These are phyloP conservation scores for Athelia sp. DNA, from an alignment of 1,284 basidiomycete species.

Conservation along the genomic window DNA sequence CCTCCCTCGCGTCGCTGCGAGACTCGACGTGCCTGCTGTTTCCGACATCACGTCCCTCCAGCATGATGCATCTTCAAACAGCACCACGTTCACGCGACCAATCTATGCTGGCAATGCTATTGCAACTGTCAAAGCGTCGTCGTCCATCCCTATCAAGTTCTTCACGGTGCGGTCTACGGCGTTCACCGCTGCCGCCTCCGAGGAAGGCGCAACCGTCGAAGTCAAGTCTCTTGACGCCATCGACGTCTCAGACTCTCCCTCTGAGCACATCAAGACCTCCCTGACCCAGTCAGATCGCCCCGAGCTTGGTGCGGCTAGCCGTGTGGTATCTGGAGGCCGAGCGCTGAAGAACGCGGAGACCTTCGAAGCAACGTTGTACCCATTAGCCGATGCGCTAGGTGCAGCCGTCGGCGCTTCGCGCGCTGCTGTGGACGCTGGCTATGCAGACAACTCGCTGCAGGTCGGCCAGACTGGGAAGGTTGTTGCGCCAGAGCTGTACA, in stretches of 20 bases:
- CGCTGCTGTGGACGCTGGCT: constrained; percentile 97
- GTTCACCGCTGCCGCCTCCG: constrained; percentile 68
- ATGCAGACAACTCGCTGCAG: constrained; percentile 97
- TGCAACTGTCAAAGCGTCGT: constrained; percentile 80
- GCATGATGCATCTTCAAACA: constrained; percentile 70
- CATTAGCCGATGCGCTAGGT: constrained; percentile 88
- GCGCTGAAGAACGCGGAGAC: constrained; percentile 95
- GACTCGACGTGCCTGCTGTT: constrained; percentile 80
- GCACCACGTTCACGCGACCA: constrained; percentile 82
- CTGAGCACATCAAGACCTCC: constrained; percentile 80
- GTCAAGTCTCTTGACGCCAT: constrained; percentile 68
- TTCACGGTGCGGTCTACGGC: constrained; percentile 96
- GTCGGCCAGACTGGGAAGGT: constrained; percentile 99
- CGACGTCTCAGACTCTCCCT: constrained; percentile 54
- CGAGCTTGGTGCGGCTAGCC: constrained; percentile 83
- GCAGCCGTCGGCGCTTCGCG: constrained; percentile 97
- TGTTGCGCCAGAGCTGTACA: constrained; percentile 91
- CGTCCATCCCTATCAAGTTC: constrained; percentile 79
- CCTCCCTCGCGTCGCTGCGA: constrained; percentile 84
- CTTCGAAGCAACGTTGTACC: constrained; percentile 85
- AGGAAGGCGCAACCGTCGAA: constrained; percentile 48
- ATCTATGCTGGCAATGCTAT: constrained; percentile 99
- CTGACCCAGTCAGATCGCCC: constrained; percentile 92
- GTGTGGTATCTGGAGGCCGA: constrained; percentile 93
- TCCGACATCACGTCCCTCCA: constrained; percentile 87